Percentiles rank a stretch among this genome's conserved stretches.
Conservation (phyloP, 805 yeast genomes). For the Schwanniomyces polymorphus region DNA sequence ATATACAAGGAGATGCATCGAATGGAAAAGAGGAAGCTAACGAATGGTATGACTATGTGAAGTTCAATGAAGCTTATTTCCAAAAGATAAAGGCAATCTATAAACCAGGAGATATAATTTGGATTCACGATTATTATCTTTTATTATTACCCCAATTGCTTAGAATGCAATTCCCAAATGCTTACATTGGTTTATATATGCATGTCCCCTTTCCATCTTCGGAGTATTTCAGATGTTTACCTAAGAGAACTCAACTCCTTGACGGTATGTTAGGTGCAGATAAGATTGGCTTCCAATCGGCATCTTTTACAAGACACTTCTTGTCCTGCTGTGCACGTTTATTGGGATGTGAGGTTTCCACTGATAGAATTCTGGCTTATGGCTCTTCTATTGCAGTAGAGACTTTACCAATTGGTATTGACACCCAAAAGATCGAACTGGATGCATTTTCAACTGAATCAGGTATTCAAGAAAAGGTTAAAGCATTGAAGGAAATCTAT, state of each 20-base stretch:
- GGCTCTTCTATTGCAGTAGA: conserved; percentile 76
- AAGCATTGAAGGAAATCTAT: conserved; percentile 62
- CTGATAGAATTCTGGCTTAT: conserved; percentile 61
- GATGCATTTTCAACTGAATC: conserved; percentile 50
- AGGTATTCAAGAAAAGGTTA: conserved; percentile 60
- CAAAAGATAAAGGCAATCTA: conserved; percentile 72
- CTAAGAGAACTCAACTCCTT: conserved; percentile 76
- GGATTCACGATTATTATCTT: conserved; percentile 91
- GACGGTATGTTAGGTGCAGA: conserved; percentile 93
- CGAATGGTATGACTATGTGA: conserved; percentile 86
- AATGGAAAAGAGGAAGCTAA: conserved; percentile 68
- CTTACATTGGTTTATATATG: conserved; percentile 72
- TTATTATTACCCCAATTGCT: conserved; percentile 79
- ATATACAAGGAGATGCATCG: conserved; percentile 75
- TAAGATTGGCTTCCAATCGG: conserved; percentile 82
- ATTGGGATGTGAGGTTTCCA: conserved; percentile 74
- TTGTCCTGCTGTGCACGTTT: conserved; percentile 86
- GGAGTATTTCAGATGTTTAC: conserved; percentile 87
- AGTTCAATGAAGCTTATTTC: conserved; percentile 87
- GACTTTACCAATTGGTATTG: conserved; percentile 87
- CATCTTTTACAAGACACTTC: conserved; percentile 86
- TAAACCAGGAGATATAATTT: conserved; percentile 84
- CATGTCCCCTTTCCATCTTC: conserved; percentile 95
- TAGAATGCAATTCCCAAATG: conserved; percentile 73
- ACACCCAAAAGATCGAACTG: conserved; percentile 62